Evolutionary conservation across 225 moss, liverwort and hornwort species (phyloP).

Genomic region (Marchantia polymorpha): DNA sequence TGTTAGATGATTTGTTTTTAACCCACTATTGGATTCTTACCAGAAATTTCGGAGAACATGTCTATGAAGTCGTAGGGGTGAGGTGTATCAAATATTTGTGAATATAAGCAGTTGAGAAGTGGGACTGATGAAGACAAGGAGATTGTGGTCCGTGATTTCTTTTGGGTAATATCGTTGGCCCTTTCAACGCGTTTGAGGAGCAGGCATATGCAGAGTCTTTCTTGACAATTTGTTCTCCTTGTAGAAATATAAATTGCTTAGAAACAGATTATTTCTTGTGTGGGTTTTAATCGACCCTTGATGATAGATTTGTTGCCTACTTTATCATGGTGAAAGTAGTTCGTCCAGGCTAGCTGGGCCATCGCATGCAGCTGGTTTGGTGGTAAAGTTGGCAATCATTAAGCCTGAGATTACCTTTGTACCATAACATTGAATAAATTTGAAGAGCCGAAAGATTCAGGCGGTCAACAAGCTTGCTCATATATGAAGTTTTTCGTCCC

Average conservation of each 20-base stretch:
- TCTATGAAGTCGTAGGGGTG: not conserved
- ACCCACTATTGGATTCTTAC: not conserved
- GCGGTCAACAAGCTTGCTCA: too few species aligned
- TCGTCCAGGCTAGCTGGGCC: too few species aligned
- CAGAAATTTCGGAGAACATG: conserved; percentile 9
- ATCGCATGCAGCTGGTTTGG: too few species aligned
- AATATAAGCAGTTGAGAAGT: not conserved
- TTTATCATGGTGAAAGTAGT: too few species aligned
- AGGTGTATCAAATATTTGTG: not conserved
- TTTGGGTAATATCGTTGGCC: not conserved
- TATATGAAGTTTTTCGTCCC: too few species aligned
- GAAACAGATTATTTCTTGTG: not conserved
- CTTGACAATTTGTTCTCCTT: not conserved
- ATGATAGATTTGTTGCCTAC: not conserved
- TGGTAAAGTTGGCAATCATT: too few species aligned
- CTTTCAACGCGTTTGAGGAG: not conserved
- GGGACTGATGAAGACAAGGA: not conserved
- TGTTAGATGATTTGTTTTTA: too few species aligned
- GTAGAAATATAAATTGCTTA: not conserved
- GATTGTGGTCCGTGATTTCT: not conserved
- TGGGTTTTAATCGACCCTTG: conserved; percentile 4
- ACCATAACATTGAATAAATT: too few species aligned
- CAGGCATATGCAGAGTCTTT: not conserved
- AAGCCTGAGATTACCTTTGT: too few species aligned
- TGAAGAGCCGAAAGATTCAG: too few species aligned